Conservation (phyloP, 768 basidiomycete genomes). For the Lenzites betulinus region DNA sequence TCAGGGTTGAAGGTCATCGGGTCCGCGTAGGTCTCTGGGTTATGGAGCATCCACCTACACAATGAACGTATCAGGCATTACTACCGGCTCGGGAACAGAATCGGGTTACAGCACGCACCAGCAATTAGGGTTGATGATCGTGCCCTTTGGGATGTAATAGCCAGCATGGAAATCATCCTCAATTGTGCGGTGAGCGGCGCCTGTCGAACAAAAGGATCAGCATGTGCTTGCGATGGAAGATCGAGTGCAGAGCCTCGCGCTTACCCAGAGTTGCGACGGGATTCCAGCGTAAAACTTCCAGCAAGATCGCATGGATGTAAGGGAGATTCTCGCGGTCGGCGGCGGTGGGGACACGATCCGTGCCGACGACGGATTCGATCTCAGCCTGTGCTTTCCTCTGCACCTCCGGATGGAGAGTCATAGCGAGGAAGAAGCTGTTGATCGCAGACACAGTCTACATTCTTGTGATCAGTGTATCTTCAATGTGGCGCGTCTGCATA, state of each 20-base stretch:
- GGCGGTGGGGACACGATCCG: constrained; percentile 30
- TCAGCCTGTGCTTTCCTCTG: constrained; percentile 34
- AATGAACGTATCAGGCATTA: background rate
- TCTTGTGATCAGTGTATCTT: background rate
- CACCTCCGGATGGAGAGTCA: constrained; percentile 34
- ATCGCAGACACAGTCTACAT: constrained; percentile 31
- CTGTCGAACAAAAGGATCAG: constrained; percentile 1
- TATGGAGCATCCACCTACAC: constrained; percentile 30
- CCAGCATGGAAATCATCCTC: constrained; percentile 38
- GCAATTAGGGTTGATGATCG: constrained; percentile 37
- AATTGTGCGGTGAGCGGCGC: constrained; percentile 32
- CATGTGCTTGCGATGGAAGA: too few species aligned
- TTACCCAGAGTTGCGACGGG: constrained; percentile 31
- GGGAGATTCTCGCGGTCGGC: constrained; percentile 30
- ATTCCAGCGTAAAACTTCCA: constrained; percentile 34
- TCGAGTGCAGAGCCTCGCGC: background rate
- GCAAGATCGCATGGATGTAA: constrained; percentile 28
- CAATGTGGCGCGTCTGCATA: background rate
- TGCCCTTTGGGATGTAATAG: constrained; percentile 37
- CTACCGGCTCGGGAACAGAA: background rate
- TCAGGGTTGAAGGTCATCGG: constrained; percentile 39
- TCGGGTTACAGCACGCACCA: constrained; percentile 28
- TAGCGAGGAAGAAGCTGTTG: constrained; percentile 34
- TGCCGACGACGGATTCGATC: constrained; percentile 34
- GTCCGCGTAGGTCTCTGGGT: constrained; percentile 35